phyloP scores from a whole-genome alignment of 2,329 filamentous ascomycete species.

The Graphiopsis chlorocephala region DNA sequence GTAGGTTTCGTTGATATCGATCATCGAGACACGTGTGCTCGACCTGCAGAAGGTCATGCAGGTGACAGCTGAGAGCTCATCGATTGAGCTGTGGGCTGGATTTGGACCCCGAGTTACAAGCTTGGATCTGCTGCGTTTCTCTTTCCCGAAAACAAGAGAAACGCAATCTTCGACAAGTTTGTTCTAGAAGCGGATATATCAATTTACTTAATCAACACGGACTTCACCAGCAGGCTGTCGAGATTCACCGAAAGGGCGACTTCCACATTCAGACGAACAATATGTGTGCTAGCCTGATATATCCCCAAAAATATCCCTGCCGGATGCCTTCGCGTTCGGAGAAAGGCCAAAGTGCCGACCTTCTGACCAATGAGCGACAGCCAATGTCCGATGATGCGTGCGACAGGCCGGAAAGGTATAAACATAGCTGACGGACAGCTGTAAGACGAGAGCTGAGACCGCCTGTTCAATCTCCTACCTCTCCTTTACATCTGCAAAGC shows the following conservation, averaged over 20 bases:
- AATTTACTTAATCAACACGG: not conserved
- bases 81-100: not conserved
- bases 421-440: constrained; percentile 7
- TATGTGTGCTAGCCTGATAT: not conserved
- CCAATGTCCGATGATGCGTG: constrained; percentile 15
- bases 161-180: too few relatives aligned
- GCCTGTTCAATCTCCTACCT: constrained; percentile 4
- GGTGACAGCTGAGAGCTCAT: not conserved
- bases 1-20: not conserved
- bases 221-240: not conserved
- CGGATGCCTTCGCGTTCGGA: constrained; percentile 8
- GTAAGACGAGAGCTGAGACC: constrained; percentile 9
- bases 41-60: constrained; percentile 5
- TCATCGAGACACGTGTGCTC: not conserved
- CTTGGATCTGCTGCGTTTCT: not conserved
- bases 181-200: too few relatives aligned
- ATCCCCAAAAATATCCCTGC: constrained; percentile 13
- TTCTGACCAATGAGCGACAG: constrained; percentile 1
- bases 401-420: constrained; percentile 6
- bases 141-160: not conserved
- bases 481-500: not conserved
- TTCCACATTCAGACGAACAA: not conserved
- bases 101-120: not conserved
- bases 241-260: not conserved
- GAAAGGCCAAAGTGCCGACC: constrained; percentile 10